Evolutionary conservation across 1,139 yeast genomes (phyloP), one percentile per base, ranked within the genome.

Genomic region (Suhomyces terraborum): DNA sequence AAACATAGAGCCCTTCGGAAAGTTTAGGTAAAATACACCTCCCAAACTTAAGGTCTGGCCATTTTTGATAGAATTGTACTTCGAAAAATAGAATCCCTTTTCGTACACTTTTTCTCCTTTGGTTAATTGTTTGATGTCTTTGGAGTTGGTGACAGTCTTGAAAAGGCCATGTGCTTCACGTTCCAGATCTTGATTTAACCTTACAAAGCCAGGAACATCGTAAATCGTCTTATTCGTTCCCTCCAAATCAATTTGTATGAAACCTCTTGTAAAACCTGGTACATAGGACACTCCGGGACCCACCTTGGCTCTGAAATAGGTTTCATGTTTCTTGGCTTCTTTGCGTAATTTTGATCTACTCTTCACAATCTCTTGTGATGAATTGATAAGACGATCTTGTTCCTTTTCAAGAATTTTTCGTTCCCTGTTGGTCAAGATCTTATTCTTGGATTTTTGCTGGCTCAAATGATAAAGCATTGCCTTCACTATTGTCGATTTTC

Each of bases 401-500:
- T 43, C 47, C 36, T 60, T 59, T 38, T 50, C 55, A 39, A 40
- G 38, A 36, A 43, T 36, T 4, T 36, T 39, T 16, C 51, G 44
- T 8, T 54, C 55, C 21, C 47, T 43, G 6, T 14, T 20, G 4
- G 47, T 35, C 32, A 41, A 21, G n/a, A 30, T 3, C 6, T 36
- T 19, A 13, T 30, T 30, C 38, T 41, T 42, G 26, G 24, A 36
- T 45, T 37, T 42, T 38, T 32, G 43, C 12, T 35, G 38, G 39
- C 37, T 56, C 55, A 23, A 58, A 8, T 56, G 39, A 36, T 64
- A 62, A 12, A 79, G 51, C 23, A 83, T 51, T n/a, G 77, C 57
- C 50, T 73, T 77, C 3, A 84, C 71, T 21, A 88, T 56, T 1
- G 84, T 71, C 1, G 94, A 80, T 58, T 88, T 88, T 1, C 97